Evolutionary conservation across 306 rosid species (phyloP), one percentile per base, ranked within the genome.

Genomic region (Quercus variabilis): DNA sequence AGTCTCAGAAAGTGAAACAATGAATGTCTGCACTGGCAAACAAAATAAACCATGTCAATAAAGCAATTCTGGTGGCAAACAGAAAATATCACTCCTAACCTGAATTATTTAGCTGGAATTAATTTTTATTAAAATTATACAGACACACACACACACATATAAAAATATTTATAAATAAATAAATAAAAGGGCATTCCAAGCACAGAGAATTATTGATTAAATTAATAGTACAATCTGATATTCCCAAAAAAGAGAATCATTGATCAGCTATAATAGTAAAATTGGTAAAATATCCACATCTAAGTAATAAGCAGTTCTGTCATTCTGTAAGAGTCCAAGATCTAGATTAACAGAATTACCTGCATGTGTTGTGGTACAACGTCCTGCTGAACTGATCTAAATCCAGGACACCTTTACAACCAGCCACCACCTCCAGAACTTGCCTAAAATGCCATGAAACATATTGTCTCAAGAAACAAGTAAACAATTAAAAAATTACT

Each of bases 361-460:
- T 90, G 97, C 97, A 90, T 71, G 97, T 91, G 78, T 92, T 94
- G 85, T 85, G 89, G 88, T 92, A 94, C 78, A 92, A 19, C 70
- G 91, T 94, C 87, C 78, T 85, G 87, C 95, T 83, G 33, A 92
- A 90, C 69, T 87, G 86, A 81, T 78, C 88, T 26, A 90, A 62
- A 41, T 95, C 93, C 35, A 23, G 75, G 78, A 90, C 84, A 80
- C 94, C 92, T 85, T 91, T 91, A 82, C 92, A 90, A 70, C 96
- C 98, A 63, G 99, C 97, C 71, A 92, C 88, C 76, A 92, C 97
- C 86, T 94, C 98, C 75, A 94, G 93, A 83, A 94, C 97, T 92
- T 92, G 97, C 89, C 97, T 92, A 82, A 82, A 77, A 86, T 76
- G 69, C 55, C 62, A 49, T 15, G 74, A 55, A 55, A 28, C 80